Evolutionary conservation across 1,139 yeast species (phyloP), one percentile per base, ranked within the genome.

Genomic region (Tardiomyces blankii): DNA sequence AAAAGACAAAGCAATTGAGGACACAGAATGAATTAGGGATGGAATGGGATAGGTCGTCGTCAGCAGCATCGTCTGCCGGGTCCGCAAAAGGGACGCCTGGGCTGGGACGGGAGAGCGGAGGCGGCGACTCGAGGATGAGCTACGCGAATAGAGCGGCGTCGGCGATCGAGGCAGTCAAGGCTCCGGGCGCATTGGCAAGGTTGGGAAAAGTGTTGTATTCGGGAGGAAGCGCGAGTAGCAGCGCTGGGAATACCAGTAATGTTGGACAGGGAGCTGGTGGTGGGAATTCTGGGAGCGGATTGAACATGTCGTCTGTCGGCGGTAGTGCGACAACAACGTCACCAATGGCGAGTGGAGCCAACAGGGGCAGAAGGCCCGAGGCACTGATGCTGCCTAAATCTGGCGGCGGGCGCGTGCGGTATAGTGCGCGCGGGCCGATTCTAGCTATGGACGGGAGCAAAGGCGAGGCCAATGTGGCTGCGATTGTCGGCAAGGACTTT

Each of bases 401-500:
- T 11, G 9, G 18, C 12, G 9, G 5, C 8, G 39, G 39, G n/a
- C 38, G 44, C 12, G 39, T 45, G 27, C 42, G 47, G 27, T 54
- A 49, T 44, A 46, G 43, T 16, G 60, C 64, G 18, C 49, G 54
- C 21, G 55, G 61, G 23, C 58, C 56, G 8, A 58, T 61, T 16
- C 41, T 55, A 18, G 64, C 63, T 11, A 59, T 61, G 62, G 61
- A 58, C 16, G 54, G 55, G 21, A 54, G 61, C 3, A 52, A 56
- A 0, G 58, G n/a, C 6, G 39, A 61, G n/a, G 51, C 51, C 23
- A 47, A 48, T 2, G 48, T 54, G 4, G 65, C 60, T 0, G 68
- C 66, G 2, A 52, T 62, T 42, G 61, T 59, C 1, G 65, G 65
- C 2, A 58, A 60, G 32, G 64, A 61, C 39, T 61, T 55, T 39